phyloP scores from a whole-genome alignment of 169 alveolate species.

The Eimeria acervulina region DNA sequence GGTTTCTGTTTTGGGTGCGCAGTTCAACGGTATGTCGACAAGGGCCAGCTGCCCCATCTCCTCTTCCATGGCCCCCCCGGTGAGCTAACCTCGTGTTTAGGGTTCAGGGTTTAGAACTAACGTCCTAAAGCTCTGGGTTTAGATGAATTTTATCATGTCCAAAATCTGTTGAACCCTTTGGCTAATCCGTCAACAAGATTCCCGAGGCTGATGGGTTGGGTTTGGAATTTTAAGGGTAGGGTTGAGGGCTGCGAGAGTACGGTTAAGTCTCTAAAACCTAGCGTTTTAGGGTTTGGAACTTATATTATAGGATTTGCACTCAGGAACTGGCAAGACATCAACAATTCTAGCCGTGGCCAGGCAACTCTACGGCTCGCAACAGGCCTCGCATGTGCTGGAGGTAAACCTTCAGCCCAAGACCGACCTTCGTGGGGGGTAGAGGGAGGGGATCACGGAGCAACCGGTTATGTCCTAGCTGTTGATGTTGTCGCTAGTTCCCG shows the following conservation, averaged over 20 bases:
- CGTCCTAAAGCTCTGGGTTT: background rate
- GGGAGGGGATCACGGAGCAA: background rate
- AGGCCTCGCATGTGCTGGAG: constrained; percentile 89
- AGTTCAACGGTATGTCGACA: constrained; percentile 78
- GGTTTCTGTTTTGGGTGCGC: constrained; percentile 23
- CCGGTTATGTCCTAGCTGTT: background rate
- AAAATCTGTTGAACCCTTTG: background rate
- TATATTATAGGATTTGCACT: background rate
- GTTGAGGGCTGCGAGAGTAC: background rate
- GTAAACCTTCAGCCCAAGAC: background rate
- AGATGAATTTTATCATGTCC: background rate
- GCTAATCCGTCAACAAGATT: background rate
- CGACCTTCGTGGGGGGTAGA: background rate
- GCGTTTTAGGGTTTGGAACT: background rate
- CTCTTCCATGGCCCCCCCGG: constrained; percentile 95
- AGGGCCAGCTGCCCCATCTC: constrained; percentile 81
- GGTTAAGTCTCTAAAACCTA: background rate
- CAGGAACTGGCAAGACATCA: constrained; percentile 97
- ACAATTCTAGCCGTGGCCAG: constrained; percentile 96
- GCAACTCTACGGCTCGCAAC: constrained; percentile 94
- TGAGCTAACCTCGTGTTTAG: background rate
- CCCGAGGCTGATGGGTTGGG: background rate
- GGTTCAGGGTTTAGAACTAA: background rate
- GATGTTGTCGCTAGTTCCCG: background rate
- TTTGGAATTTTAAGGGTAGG: background rate